Conservation (phyloP, 2,329 filamentous ascomycete genomes). For the Pyrenochaeta sp. region DNA sequence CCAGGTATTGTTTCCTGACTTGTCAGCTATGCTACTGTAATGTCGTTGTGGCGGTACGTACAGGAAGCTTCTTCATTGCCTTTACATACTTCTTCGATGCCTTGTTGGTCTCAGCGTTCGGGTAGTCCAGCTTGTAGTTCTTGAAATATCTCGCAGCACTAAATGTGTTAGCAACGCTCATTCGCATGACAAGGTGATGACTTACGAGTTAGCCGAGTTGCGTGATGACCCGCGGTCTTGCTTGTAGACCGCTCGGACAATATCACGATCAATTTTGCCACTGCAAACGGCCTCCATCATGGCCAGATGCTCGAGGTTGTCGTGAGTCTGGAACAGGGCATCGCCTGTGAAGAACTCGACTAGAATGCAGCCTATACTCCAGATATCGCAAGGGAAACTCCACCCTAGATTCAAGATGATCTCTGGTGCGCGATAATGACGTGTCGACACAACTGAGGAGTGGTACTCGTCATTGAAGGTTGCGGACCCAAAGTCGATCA, state of each 20-base stretch:
- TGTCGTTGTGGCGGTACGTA: conserved; percentile 47
- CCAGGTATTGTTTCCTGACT: conserved; percentile 68
- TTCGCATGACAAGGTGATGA: background rate
- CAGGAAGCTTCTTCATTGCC: conserved; percentile 70
- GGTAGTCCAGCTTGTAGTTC: conserved; percentile 68
- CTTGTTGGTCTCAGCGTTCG: conserved; percentile 68
- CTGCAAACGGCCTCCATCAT: conserved; percentile 74
- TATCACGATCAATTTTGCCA: conserved; percentile 62
- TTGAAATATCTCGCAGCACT: conserved; percentile 61
- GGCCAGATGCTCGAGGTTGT: conserved; percentile 72
- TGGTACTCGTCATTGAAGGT: conserved; percentile 75
- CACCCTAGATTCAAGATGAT: conserved; percentile 73
- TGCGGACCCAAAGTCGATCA: conserved; percentile 74
- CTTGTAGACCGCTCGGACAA: conserved; percentile 63
- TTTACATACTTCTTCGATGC: conserved; percentile 72
- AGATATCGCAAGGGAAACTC: conserved; percentile 74
- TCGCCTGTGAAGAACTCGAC: conserved; percentile 75
- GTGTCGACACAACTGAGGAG: conserved; percentile 71
- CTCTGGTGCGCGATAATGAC: conserved; percentile 72
- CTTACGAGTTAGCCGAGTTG: conserved; percentile 66
- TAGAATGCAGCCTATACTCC: conserved; percentile 74
- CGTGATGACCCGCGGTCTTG: conserved; percentile 56
- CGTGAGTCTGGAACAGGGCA: conserved; percentile 73
- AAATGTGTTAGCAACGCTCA: conserved; percentile 38
- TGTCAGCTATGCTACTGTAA: conserved; percentile 16